Conservation (phyloP, 805 yeast species). For the Spathaspora hagerdaliae region DNA sequence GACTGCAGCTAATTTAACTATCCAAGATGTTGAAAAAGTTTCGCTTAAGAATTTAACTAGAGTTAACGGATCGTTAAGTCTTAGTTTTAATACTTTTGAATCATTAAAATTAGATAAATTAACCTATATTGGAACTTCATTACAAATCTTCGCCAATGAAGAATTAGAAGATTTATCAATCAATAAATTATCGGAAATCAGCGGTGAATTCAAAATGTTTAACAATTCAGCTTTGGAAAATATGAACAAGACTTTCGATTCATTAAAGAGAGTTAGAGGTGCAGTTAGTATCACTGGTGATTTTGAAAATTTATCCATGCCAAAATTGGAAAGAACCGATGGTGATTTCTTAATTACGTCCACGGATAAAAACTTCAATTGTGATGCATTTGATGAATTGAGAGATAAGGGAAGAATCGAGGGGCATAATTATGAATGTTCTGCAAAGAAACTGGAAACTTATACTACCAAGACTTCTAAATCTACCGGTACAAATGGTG, state of each 20-base stretch:
- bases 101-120: conserved; percentile 25
- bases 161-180: conserved; percentile 30
- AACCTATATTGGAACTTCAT: conserved; percentile 34
- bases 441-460: conserved; percentile 19
- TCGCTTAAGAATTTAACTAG: conserved; percentile 28
- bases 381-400: conserved; percentile 31
- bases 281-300: conserved; percentile 37
- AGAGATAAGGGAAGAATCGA: conserved; percentile 28
- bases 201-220: conserved; percentile 38
- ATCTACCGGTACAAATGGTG: no score
- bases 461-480: not conserved
- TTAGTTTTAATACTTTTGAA: conserved; percentile 39
- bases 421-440: conserved; percentile 43
- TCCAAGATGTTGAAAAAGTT: conserved; percentile 36
- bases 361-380: conserved; percentile 34
- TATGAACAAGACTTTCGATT: conserved; percentile 21
- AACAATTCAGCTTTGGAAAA: conserved; percentile 38
- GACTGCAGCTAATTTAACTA: conserved; percentile 42
- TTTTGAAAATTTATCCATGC: conserved; percentile 36
- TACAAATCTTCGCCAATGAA: conserved; percentile 40
- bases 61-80: conserved; percentile 37
- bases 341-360: conserved; percentile 38
- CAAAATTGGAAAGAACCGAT: conserved; percentile 32
- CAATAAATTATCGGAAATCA: conserved; percentile 28
- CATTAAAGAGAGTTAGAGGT: conserved; percentile 29